phyloP scores from a whole-genome alignment of 1,284 basidiomycete genomes.

The Apiotrichum gamsii region DNA sequence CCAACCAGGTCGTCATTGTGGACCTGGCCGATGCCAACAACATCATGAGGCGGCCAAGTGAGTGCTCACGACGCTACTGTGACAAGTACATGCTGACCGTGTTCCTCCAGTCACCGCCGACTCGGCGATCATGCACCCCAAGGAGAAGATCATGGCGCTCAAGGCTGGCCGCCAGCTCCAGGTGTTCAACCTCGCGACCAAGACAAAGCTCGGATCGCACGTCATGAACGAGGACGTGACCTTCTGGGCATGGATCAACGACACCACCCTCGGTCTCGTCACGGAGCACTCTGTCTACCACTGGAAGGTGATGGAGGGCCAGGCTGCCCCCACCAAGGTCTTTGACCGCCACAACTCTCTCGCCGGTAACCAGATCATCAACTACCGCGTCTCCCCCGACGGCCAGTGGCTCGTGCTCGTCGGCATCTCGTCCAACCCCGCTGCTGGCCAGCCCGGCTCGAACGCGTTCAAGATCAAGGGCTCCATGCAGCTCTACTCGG shows the following conservation, averaged over 20 bases:
- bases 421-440: conserved; percentile 91
- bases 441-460: conserved; percentile 58
- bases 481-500: conserved; percentile 84
- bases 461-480: conserved; percentile 97
- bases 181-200: conserved; percentile 96
- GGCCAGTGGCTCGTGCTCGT: conserved; percentile 97
- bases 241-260: conserved; percentile 98
- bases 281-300: conserved; percentile 92
- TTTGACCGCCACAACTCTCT: conserved; percentile 97
- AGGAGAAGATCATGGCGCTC: conserved; percentile 93
- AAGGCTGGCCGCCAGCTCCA: conserved; percentile 92
- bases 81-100: conserved; percentile 4
- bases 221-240: conserved; percentile 89
- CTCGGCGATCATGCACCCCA: conserved; percentile 97
- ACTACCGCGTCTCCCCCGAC: conserved; percentile 86
- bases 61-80: conserved; percentile 15
- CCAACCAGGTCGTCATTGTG: conserved; percentile 95
- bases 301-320: conserved; percentile 61
- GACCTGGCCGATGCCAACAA: conserved; percentile 93
- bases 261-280: conserved; percentile 87
- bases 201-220: conserved; percentile 96
- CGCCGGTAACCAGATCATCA: conserved; percentile 93
- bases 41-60: conserved; percentile 84
- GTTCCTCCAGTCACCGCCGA: conserved; percentile 80
- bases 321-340: conserved; percentile 49